phyloP scores from a whole-genome alignment of 1,139 yeast genomes.

The Yamadazyma spencermartinsiae region DNA sequence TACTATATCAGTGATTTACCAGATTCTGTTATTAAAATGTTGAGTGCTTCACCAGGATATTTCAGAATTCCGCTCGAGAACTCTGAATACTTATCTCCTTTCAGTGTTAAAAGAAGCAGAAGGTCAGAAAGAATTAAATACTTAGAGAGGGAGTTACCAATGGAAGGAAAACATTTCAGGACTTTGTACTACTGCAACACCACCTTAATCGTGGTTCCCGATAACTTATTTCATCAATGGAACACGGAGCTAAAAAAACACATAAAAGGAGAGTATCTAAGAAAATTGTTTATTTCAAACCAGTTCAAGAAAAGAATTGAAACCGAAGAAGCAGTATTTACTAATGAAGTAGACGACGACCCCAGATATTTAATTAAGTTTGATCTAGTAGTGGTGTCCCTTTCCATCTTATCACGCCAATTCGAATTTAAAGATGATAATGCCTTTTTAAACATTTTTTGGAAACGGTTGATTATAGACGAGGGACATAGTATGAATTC shows the following conservation, averaged over 20 bases:
- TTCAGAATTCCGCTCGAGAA: constrained; percentile 36
- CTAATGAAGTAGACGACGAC: constrained; percentile 25
- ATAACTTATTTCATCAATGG: constrained; percentile 70
- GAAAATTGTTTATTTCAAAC: constrained; percentile 33
- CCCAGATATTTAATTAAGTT: constrained; percentile 37
- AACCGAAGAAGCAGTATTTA: constrained; percentile 18
- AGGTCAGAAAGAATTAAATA: constrained; percentile 15
- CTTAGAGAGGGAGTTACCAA: constrained; percentile 13
- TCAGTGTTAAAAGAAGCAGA: constrained; percentile 21
- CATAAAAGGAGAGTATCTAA: constrained; percentile 36
- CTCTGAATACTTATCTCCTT: constrained; percentile 22
- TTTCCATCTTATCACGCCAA: constrained; percentile 44
- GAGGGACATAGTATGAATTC: constrained; percentile 70
- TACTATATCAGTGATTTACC: constrained; percentile 47
- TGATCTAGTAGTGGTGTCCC: constrained; percentile 56
- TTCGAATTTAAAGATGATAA: constrained; percentile 27
- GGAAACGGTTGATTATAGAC: constrained; percentile 73
- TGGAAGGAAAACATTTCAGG: constrained; percentile 23
- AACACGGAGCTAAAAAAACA: constrained; percentile 58
- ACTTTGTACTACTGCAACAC: constrained; percentile 48
- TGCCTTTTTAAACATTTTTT: constrained; percentile 45
- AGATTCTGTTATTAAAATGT: constrained; percentile 31
- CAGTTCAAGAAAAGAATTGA: constrained; percentile 26
- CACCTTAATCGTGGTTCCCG: constrained; percentile 65
- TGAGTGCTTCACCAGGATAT: constrained; percentile 43